Percentiles rank a stretch among this genome's conserved stretches.
Evolutionary conservation across 2,329 filamentous ascomycete species (phyloP).

Genomic region (Colletotrichum camelliae): DNA sequence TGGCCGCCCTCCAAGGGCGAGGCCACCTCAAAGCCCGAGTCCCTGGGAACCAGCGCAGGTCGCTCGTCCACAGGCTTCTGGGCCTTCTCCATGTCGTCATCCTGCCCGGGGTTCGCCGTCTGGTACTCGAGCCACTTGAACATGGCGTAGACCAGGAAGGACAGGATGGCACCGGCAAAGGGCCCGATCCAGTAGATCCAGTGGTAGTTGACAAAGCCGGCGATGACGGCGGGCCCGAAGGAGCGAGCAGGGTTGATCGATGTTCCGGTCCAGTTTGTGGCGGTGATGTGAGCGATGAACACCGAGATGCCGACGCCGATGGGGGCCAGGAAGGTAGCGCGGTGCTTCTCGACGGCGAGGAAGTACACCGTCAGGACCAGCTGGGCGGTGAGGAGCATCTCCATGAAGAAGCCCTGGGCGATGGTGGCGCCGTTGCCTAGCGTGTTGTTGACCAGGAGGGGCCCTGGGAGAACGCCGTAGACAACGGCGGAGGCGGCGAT

Average conservation of each 20-base stretch:
- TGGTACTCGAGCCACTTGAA: not conserved
- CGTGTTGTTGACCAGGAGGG: slow-evolving; percentile 58
- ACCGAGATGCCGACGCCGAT: slow-evolving; percentile 74
- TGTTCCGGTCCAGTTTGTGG: slow-evolving; percentile 52
- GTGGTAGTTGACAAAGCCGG: slow-evolving; percentile 47
- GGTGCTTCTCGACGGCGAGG: slow-evolving; percentile 76
- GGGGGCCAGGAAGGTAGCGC: slow-evolving; percentile 72
- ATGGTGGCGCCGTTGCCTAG: slow-evolving; percentile 56
- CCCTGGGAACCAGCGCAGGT: not conserved
- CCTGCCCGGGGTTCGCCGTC: not conserved
- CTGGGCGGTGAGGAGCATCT: slow-evolving; percentile 69
- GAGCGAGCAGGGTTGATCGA: slow-evolving; percentile 56
- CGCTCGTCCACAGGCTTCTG: not conserved
- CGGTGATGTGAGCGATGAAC: slow-evolving; percentile 59
- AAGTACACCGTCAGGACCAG: slow-evolving; percentile 72
- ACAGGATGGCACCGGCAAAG: not conserved
- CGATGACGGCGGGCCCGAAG: slow-evolving; percentile 52
- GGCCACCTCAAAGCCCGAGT: not conserved
- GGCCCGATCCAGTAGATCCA: slow-evolving; percentile 52
- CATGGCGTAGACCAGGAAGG: not conserved
- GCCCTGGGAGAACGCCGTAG: slow-evolving; percentile 60
- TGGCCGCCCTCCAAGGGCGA: not conserved
- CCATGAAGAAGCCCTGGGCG: slow-evolving; percentile 68
- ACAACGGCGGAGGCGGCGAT: slow-evolving; percentile 65
- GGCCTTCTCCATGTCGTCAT: not conserved